phyloP scores from a whole-genome alignment of 768 basidiomycete genomes.

The Leucocoprinus leucothites region DNA sequence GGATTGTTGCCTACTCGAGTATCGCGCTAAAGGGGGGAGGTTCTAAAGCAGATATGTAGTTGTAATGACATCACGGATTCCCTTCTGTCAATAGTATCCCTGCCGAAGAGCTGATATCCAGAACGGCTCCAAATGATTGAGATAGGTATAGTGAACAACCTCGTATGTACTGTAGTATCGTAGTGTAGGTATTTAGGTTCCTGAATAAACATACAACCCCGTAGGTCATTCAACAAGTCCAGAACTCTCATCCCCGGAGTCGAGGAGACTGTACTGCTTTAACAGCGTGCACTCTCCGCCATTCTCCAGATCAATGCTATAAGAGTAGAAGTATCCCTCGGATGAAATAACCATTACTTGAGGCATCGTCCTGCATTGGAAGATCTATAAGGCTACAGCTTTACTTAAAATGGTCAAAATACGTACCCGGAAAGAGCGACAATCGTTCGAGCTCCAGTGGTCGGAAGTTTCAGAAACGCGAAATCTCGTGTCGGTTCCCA shows the following conservation, averaged over 20 bases:
- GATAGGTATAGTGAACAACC: too few relatives aligned
- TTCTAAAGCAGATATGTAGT: too few relatives aligned
- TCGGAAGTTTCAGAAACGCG: conserved; percentile 83
- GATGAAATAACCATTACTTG: conserved; percentile 97
- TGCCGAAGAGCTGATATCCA: too few relatives aligned
- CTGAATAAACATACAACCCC: too few relatives aligned
- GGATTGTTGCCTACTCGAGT: too few relatives aligned
- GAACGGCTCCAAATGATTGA: too few relatives aligned
- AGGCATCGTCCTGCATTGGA: conserved; percentile 69
- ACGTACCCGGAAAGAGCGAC: conserved; percentile 88
- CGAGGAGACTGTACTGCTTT: conserved; percentile 74
- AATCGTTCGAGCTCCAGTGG: conserved; percentile 74
- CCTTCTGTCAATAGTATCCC: too few relatives aligned
- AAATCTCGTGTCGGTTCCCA: conserved; percentile 98
- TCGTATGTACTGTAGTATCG: too few relatives aligned
- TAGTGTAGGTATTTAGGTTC: too few relatives aligned
- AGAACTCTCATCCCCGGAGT: conserved; percentile 10
- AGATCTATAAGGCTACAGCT: not conserved
- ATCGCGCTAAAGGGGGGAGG: too few relatives aligned
- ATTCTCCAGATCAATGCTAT: conserved; percentile 92
- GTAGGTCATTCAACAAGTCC: not conserved
- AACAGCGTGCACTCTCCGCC: conserved; percentile 94
- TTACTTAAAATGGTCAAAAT: not conserved
- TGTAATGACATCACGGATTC: too few relatives aligned
- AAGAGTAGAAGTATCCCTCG: conserved; percentile 94